Evolutionary conservation across 257 asterid species (phyloP).

Genomic region (Perilla frutescens): DNA sequence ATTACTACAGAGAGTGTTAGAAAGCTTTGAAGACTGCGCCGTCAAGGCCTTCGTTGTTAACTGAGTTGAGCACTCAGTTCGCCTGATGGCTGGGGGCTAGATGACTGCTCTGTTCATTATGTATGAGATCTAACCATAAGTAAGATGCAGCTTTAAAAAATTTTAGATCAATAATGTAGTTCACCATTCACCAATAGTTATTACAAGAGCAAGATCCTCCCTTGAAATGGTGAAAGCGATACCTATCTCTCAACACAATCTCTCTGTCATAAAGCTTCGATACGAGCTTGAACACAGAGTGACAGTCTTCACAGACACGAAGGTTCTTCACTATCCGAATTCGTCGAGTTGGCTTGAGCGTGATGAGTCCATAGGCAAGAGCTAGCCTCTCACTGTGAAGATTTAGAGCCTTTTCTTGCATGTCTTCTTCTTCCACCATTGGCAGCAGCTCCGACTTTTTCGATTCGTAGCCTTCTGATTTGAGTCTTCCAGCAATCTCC

Average conservation of each 20-base stretch:
- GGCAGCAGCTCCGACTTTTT: slow-evolving; percentile 69
- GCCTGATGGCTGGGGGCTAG: too few species aligned
- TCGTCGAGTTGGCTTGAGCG: slow-evolving; percentile 50
- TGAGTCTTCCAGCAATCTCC: slow-evolving; percentile 55
- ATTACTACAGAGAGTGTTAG: neutral
- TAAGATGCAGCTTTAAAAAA: too few species aligned
- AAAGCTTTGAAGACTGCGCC: neutral
- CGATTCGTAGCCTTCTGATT: slow-evolving; percentile 53
- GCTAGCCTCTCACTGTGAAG: slow-evolving; percentile 84
- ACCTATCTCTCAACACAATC: slow-evolving; percentile 73
- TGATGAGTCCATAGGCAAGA: slow-evolving; percentile 71
- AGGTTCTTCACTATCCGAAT: slow-evolving; percentile 76
- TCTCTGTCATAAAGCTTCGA: slow-evolving; percentile 69
- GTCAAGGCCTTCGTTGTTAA: neutral
- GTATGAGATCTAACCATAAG: too few species aligned
- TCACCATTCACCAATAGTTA: slow-evolving; percentile 68
- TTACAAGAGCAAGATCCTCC: slow-evolving; percentile 68
- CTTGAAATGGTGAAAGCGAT: slow-evolving; percentile 78
- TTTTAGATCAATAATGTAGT: too few species aligned
- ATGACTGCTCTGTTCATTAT: too few species aligned
- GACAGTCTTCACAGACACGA: slow-evolving; percentile 81
- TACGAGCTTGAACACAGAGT: slow-evolving; percentile 63
- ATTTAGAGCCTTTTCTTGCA: slow-evolving; percentile 70
- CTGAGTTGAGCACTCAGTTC: neutral
- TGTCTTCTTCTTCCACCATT: slow-evolving; percentile 67